Base-by-base conservation (phyloP, 768 basidiomycete species). In the Bullera alba region DNA sequence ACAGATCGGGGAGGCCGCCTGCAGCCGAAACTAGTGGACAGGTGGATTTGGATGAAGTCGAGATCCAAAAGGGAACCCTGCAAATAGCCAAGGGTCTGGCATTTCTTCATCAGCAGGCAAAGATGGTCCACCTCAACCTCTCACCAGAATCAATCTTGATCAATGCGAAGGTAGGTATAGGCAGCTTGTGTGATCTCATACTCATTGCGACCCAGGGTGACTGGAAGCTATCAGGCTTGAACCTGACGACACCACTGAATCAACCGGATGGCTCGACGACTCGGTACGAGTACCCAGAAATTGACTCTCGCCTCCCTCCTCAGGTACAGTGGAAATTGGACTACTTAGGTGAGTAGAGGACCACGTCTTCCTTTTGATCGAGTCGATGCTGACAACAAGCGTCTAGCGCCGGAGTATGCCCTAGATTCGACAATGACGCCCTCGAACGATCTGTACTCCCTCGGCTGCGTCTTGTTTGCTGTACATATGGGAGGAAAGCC, bases 61-160 rank as follows among this genome's bases (percentile, higher is more conserved):
- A 99, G 86, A 90, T 96, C 32, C 95, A 96, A 69, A 97, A 97
- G 73, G 95, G 95, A 14, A 83, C 93, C 27, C 77, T 96, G 35
- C 95, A 97, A 69, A 73, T 99, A 10, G 71, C 70, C 1, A 71
- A 70, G 50, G 75, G 69, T 0, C 46, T 77, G 16, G 80, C 81
- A 4, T 99, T 99, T 73, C 75, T 99, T 15, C 95, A 99, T 74
- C 82, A 81, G 10, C 92, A 89, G 22, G 95, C 89, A 4, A 87
- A 85, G 54, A 73, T 91, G 28, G 87, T 99, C 38, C 95, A 99
- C 66, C 82, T 88, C 21, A 95, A 99, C 66, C 73, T 99, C 17
- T 83, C 81, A 21, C 84, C 85, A 3, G 90, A 93, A 60, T 85
- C 81, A 50, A 80, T 99, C 49, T 76, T 96, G 5, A 84, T 99